Base-by-base conservation (phyloP, 192 early-diverging fungal species). In the Coemansia sp. region DNA sequence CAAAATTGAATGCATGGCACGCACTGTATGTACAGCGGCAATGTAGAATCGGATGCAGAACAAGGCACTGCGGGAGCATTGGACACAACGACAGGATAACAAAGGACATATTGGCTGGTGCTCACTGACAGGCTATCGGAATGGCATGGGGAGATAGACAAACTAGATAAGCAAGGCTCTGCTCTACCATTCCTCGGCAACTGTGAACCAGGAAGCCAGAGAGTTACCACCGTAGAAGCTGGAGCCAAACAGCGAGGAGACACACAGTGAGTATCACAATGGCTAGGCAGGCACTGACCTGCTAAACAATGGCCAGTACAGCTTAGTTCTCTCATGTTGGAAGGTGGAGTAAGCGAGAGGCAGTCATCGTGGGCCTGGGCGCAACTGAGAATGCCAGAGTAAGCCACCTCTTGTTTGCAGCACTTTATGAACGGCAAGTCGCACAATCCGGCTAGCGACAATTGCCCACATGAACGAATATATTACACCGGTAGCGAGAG, bases 11-110 rank as follows among this genome's bases (percentile, higher is more conserved):
- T 60, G 31, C 29, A 33, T 33, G 18, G 33, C 31, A 18, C 31
- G 57, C 16, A 36, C 16, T 60, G 57, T 36, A n/a, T 34, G 49
- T 52, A 52, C 49, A 52, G 20, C 22, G 3, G 49, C 49, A 52
- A 36, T n/a, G 57, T 60, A 60, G 57, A 60, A 60, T 36, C 57
- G 16, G 57, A 18, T 60, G 57, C 57, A 60, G 57, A 36, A 60
- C 57, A 60, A 60, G 57, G 57, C 33, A 18, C 31, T 4, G 31
- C 16, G 31, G 31, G 31, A 34, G 9, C 33, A 22, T 60, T 60
- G 31, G 31, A 18, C 57, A n/a, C 57, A 36, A 60, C 8, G 57
- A 33, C 57, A 60, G 18, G 2, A 34, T 15, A 29, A 29, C 33
- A 60, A 18, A 33, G 57, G 57, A 60, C 31, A 34, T 36, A 60